Conservation (phyloP, 768 basidiomycete genomes). For the Lactarius sp. region DNA sequence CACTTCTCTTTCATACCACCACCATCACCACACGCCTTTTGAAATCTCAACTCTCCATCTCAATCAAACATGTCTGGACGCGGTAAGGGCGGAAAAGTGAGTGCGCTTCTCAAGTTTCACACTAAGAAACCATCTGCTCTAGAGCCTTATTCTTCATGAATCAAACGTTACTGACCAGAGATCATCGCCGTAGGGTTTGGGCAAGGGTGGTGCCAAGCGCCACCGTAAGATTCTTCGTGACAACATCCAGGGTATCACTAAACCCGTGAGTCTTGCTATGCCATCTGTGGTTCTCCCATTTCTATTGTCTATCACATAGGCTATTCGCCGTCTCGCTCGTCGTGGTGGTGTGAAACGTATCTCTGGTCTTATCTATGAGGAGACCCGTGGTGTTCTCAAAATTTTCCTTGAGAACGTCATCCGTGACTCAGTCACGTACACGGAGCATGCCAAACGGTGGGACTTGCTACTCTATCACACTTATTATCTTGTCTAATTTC, state of each 20-base stretch:
- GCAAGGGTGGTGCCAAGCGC: slow-evolving; percentile 95
- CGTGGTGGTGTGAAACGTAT: slow-evolving; percentile 99
- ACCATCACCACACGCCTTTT: slow-evolving; percentile 14
- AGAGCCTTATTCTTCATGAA: slow-evolving; percentile 7
- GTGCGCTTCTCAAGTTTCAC: not conserved
- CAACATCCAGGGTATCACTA: slow-evolving; percentile 65
- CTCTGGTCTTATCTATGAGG: slow-evolving; percentile 90
- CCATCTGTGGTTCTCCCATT: slow-evolving; percentile 15
- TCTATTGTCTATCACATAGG: slow-evolving; percentile 42
- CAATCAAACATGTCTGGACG: slow-evolving; percentile 80
- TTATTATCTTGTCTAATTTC: slow-evolving; percentile 39
- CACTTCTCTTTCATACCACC: slow-evolving; percentile 26
- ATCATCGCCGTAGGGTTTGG: slow-evolving; percentile 59
- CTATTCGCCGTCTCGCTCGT: slow-evolving; percentile 91
- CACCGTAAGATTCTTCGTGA: slow-evolving; percentile 94
- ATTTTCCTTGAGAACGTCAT: slow-evolving; percentile 87
- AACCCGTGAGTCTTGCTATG: slow-evolving; percentile 31
- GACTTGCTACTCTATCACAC: not conserved
- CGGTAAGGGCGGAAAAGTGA: slow-evolving; percentile 89
- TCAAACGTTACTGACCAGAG: slow-evolving; percentile 20
- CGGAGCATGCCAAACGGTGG: slow-evolving; percentile 62
- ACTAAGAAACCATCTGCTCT: not conserved
- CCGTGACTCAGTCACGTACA: slow-evolving; percentile 65
- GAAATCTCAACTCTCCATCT: slow-evolving; percentile 26
- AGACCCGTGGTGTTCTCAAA: slow-evolving; percentile 93